A percentile compares a stretch with the other conserved stretches of the same genome.
phyloP scores from a whole-genome alignment of 129 eudicot genomes.

The Deinandra increscens region DNA sequence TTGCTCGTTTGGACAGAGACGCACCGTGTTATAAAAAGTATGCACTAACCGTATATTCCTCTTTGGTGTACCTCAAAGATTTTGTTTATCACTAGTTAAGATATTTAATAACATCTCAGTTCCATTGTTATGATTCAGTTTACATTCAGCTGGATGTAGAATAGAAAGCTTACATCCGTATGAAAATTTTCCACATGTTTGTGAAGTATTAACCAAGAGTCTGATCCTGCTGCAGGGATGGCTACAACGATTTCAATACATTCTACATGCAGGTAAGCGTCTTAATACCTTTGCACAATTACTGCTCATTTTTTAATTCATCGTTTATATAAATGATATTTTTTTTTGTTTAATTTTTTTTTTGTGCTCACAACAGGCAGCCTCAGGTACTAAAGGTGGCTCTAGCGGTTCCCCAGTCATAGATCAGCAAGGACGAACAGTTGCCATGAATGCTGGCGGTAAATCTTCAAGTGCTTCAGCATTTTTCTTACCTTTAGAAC shows the following conservation, averaged over 20 bases:
- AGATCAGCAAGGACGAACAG: conserved; percentile 95
- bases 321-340: neutral
- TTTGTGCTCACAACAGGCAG: conserved; percentile 55
- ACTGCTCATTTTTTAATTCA: too few species aligned
- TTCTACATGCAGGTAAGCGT: conserved; percentile 87
- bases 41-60: neutral
- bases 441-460: conserved; percentile 97
- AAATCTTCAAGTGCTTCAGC: conserved; percentile 94
- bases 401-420: conserved; percentile 99
- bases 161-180: neutral
- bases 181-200: neutral
- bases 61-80: neutral
- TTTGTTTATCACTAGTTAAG: neutral
- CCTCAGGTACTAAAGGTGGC: conserved; percentile 99
- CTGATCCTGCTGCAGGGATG: conserved; percentile 70
- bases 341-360: neutral
- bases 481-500: conserved; percentile 87
- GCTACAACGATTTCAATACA: conserved; percentile 95
- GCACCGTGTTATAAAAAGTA: conserved; percentile 93
- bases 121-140: neutral
- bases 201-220: conserved; percentile 7
- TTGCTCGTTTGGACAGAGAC: conserved; percentile 96
- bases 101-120: too few species aligned
- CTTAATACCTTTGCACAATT: neutral
- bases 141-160: neutral